These are phyloP conservation scores for Blumeriella jaapii DNA, from an alignment of 2,329 filamentous ascomycete genomes.

Conservation along the genomic window DNA sequence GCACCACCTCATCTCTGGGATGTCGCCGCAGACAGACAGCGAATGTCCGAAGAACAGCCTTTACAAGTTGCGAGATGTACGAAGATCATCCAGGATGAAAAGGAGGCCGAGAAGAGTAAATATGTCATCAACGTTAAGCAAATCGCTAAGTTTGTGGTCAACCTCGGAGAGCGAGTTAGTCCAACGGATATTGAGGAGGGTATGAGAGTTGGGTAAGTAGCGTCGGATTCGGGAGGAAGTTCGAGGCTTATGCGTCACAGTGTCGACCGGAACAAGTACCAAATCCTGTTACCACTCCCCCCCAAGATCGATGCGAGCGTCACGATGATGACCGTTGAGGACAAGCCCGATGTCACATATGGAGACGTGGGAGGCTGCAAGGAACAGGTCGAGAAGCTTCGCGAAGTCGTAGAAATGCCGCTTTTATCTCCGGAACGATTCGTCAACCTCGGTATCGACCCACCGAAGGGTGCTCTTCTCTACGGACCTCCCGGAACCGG, in stretches of 20 bases:
- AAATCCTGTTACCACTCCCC: slow-evolving; percentile 89
- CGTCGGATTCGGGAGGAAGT: slow-evolving; percentile 5
- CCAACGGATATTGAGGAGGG: slow-evolving; percentile 99
- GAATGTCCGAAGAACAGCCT: slow-evolving; percentile 97
- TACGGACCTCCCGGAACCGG: slow-evolving; percentile 98
- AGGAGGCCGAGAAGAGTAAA: slow-evolving; percentile 96
- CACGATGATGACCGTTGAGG: slow-evolving; percentile 99
- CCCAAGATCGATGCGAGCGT: slow-evolving; percentile 98
- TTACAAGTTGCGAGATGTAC: slow-evolving; percentile 96
- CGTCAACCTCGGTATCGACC: slow-evolving; percentile 97
- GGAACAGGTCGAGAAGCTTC: slow-evolving; percentile 97
- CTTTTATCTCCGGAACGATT: slow-evolving; percentile 93
- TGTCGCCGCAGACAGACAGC: slow-evolving; percentile 91
- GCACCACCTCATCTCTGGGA: slow-evolving; percentile 99
- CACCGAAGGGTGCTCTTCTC: slow-evolving; percentile 90
- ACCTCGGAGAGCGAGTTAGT: slow-evolving; percentile 90
- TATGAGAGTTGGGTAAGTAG: slow-evolving; percentile 75
- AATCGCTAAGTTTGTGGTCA: slow-evolving; percentile 98
- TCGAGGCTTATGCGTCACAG: slow-evolving; percentile 28
- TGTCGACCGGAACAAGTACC: slow-evolving; percentile 98
- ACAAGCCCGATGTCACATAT: slow-evolving; percentile 98
- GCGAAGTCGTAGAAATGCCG: slow-evolving; percentile 98
- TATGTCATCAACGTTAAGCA: slow-evolving; percentile 99
- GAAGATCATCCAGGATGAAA: slow-evolving; percentile 96
- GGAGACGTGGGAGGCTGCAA: slow-evolving; percentile 98